Evolutionary conservation across 2,329 filamentous ascomycete species (phyloP).

Genomic region (Beauveria rudraprayagi): DNA sequence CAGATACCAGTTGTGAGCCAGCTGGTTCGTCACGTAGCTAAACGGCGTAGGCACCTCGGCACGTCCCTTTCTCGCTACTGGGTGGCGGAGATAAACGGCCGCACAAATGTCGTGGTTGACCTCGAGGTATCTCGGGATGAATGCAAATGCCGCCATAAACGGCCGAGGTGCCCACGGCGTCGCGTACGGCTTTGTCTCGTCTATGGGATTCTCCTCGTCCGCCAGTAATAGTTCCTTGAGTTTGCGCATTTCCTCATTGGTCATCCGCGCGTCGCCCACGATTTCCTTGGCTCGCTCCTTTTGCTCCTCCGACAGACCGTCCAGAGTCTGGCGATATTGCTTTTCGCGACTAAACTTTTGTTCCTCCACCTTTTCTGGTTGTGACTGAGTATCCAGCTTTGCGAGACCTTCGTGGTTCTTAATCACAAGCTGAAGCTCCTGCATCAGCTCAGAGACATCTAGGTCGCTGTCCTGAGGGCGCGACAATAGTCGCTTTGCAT

Average conservation of each 20-base stretch:
- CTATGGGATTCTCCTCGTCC: slow-evolving; percentile 67
- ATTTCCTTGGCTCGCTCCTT: slow-evolving; percentile 26
- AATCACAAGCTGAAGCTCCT: slow-evolving; percentile 26
- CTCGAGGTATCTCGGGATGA: slow-evolving; percentile 90
- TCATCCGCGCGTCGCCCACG: slow-evolving; percentile 24
- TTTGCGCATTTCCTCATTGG: slow-evolving; percentile 43
- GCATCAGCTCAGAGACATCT: slow-evolving; percentile 22
- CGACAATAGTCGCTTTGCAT: slow-evolving; percentile 53
- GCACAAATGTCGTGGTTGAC: slow-evolving; percentile 97
- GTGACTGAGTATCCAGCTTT: slow-evolving; percentile 13
- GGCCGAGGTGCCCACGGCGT: slow-evolving; percentile 84
- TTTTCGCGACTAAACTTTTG: slow-evolving; percentile 21
- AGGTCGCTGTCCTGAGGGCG: slow-evolving; percentile 25
- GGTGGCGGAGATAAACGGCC: slow-evolving; percentile 89
- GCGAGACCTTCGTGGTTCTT: slow-evolving; percentile 25
- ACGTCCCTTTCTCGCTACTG: slow-evolving; percentile 73
- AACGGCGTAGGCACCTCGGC: slow-evolving; percentile 85
- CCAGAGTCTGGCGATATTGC: slow-evolving; percentile 27
- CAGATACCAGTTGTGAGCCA: slow-evolving; percentile 94
- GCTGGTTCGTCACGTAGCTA: slow-evolving; percentile 57
- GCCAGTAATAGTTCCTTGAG: slow-evolving; percentile 51
- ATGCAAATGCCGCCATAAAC: slow-evolving; percentile 88
- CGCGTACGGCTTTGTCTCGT: slow-evolving; percentile 71
- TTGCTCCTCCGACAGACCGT: slow-evolving; percentile 25
- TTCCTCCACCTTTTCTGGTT: not conserved